Evolutionary conservation across 768 basidiomycete species (phyloP), one percentile per base, ranked within the genome.

Genomic region (Leccinum obscurum): DNA sequence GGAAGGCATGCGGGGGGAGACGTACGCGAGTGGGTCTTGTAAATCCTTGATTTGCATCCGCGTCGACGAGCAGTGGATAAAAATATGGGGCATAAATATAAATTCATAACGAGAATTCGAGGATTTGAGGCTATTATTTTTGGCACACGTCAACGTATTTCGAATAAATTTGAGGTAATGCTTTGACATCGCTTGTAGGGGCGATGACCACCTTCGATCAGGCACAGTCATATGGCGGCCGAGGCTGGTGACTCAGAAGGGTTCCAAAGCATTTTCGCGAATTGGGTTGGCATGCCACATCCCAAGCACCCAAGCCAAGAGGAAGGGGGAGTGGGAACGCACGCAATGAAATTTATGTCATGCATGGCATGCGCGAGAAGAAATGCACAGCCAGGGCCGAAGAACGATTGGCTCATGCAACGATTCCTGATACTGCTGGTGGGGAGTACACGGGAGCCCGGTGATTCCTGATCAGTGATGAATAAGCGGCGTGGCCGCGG

Each of bases 41-140:
- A 10, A 17, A 54, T 11, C 53, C 8, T 32, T 56, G 26, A 28
- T 30, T 34, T 44, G 15, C 30, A 35, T 53, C 41, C 39, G 34
- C 41, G 30, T 46, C n/a, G 37, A 66, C 37, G 44, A 52, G 24
- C 22, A 49, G n/a, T 6, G 58, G 62, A 64, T 62, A 63, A 64
- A 74, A 66, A 73, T 72, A 72, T 11, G 26, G 22, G 56, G 49
- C 52, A 61, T 59, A 70, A 72, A 20, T 17, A 72, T 68, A 72
- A 58, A 51, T 54, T 56, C 15, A 54, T 50, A 32, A 49, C 24
- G n/a, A 22, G 22, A 50, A 15, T 15, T 52, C 28, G 61, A 54
- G 49, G 59, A 60, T 48, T 53, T 35, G 58, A 69, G 69, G 56
- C n/a, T 64, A 71, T 71, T 72, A 72, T 72, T 75, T 75, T 72